Evolutionary conservation across 1,284 basidiomycete species (phyloP), one percentile per base, ranked within the genome.

Genomic region (Microbotryum silenes-acaulis): DNA sequence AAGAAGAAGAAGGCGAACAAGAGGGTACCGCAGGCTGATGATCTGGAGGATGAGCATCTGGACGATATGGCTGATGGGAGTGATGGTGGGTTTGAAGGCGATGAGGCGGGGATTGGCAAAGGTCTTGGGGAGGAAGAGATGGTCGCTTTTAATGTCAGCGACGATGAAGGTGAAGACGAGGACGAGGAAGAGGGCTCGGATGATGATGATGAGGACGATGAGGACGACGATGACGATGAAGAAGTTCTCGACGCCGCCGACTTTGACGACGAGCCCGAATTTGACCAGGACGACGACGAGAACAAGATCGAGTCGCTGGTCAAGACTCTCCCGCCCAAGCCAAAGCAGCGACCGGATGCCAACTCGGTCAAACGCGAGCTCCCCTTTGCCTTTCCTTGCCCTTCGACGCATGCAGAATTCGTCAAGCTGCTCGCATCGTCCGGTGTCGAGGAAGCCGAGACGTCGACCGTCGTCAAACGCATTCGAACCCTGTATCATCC

Each of bases 401-500:
- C 96, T 0, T 75, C 82, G 7, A 85, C 80, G 3, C 91, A 97
- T 69, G 88, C 89, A 54, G 90, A 96, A 65, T 88, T 98, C 68
- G 81, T 97, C 49, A 83, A 87, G 23, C 85, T 94, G 20, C 74
- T 97, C 2, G 83, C 88, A 23, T 77, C 81, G 6, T 64, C 67
- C 21, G 62, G 66, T 25, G 54, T 66, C 54, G 59, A 65, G 16
- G 75, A 76, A 44, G 86, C 89, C 57, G 86, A 94, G 64, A 76
- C 97, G 7, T 83, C 87, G 2, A 86, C 80, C 0, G 90, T 98
- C 7, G 79, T 97, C 27, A 87, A 97, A 72, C 88, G 96, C 49
- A 94, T 98, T 61, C 84, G 92, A 25, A 83, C 90, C 0, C 77
- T 97, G 6, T 85, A 97, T 73, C 94, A 98, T 73, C 87, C 94